phyloP scores from a whole-genome alignment of 192 early-diverging fungal species.

The Podila clonocystis region DNA sequence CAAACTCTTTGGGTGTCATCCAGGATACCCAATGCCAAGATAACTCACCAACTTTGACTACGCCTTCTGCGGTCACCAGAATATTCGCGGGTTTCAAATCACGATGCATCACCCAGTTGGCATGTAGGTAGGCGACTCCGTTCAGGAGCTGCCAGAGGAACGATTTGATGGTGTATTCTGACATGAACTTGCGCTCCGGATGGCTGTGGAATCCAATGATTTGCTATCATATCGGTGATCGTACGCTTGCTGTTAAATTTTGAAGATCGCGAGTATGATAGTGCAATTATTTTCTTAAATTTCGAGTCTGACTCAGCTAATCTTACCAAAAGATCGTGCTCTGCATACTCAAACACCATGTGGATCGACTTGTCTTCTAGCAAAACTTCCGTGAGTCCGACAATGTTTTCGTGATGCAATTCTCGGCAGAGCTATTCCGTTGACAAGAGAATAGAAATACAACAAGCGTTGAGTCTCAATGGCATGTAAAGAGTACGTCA shows the following conservation, averaged over 20 bases:
- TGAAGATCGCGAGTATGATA: too few relatives aligned
- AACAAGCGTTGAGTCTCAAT: background rate
- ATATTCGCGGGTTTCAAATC: conserved; percentile 98
- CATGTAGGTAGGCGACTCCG: conserved; percentile 89
- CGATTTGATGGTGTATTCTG: conserved; percentile 88
- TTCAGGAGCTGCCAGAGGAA: conserved; percentile 90
- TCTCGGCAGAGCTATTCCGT: conserved; percentile 82
- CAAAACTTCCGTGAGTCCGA: conserved; percentile 87
- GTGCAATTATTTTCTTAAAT: background rate
- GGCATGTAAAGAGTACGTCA: background rate
- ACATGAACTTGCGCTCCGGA: conserved; percentile 79
- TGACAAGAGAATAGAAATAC: background rate
- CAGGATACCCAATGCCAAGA: too few relatives aligned
- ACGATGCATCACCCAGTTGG: conserved; percentile 85
- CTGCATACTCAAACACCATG: conserved; percentile 98
- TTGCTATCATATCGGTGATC: conserved; percentile 58
- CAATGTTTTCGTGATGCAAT: conserved; percentile 88
- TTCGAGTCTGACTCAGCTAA: background rate
- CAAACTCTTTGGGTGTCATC: too few relatives aligned
- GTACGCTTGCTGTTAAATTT: too few relatives aligned
- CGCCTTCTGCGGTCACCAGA: conserved; percentile 85
- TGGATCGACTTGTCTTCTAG: conserved; percentile 93
- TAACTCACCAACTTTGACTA: conserved; percentile 84
- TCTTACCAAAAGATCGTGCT: conserved; percentile 88
- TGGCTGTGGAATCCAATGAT: conserved; percentile 93